Evolutionary conservation across 1,284 basidiomycete species (phyloP).

Genomic region (Coniferiporia weirii): DNA sequence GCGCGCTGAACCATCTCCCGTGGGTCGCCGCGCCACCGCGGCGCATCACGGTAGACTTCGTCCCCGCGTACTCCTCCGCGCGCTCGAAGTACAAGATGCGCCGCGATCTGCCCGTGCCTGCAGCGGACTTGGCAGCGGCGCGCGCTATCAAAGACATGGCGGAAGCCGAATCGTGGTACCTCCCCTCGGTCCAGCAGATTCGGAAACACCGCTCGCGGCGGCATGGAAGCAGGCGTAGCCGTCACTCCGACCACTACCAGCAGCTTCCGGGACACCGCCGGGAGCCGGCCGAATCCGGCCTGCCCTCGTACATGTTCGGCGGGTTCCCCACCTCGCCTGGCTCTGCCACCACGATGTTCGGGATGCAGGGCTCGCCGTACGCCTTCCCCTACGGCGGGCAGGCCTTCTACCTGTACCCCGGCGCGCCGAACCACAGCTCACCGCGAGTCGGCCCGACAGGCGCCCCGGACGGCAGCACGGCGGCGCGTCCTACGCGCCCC

Average conservation of each 20-base stretch:
- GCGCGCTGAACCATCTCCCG: constrained; percentile 7
- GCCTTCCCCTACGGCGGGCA: not conserved
- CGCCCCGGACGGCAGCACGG: not conserved
- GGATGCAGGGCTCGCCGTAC: not conserved
- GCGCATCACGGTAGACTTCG: constrained; percentile 10
- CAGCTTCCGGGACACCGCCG: not conserved
- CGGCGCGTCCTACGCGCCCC: not conserved
- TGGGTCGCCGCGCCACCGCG: constrained; percentile 8
- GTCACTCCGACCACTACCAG: not conserved
- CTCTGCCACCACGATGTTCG: not conserved
- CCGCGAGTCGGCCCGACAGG: not conserved
- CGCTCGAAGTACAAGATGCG: constrained; percentile 2
- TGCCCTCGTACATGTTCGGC: not conserved
- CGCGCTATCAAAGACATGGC: constrained; percentile 2
- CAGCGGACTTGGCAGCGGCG: not conserved
- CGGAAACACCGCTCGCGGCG: not conserved
- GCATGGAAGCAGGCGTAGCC: not conserved
- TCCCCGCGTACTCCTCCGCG: constrained; percentile 3
- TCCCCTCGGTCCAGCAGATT: constrained; percentile 5
- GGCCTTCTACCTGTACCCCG: not conserved
- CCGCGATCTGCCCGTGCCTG: not conserved
- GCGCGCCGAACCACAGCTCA: not conserved
- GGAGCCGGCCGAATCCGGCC: not conserved
- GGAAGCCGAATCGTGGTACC: constrained; percentile 12
- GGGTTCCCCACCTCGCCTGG: not conserved